Percentiles rank a stretch among this genome's conserved stretches.
Conservation (phyloP, 495 filamentous ascomycete genomes). For the Penicillium dipodomyicola region DNA sequence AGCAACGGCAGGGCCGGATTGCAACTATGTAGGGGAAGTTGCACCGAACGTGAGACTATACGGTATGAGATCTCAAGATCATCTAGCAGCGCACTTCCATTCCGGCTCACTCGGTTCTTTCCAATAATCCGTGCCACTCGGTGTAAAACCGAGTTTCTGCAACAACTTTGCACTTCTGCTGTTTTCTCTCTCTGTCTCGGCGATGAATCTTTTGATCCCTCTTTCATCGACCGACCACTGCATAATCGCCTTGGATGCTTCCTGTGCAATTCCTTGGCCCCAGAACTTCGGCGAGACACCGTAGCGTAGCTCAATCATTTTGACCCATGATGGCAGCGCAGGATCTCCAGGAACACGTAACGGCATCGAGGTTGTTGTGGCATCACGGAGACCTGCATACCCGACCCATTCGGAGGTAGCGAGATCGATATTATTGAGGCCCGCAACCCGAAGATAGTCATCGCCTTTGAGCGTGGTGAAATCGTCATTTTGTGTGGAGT, state of each 20-base stretch:
- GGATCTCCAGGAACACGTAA: conserved; percentile 16
- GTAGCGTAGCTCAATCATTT: conserved; percentile 31
- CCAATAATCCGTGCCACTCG: conserved; percentile 30
- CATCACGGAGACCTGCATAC: conserved; percentile 31
- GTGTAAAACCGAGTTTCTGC: conserved; percentile 25
- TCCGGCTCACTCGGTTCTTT: conserved; percentile 28
- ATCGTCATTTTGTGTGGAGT: neutral
- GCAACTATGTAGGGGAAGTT: neutral
- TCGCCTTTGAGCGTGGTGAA: conserved; percentile 2
- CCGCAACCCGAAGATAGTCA: neutral
- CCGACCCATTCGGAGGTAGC: conserved; percentile 24
- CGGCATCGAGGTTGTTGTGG: conserved; percentile 25
- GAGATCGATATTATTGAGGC: neutral
- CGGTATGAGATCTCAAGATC: neutral
- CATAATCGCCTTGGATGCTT: conserved; percentile 24
- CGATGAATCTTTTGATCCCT: conserved; percentile 30
- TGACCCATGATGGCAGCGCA: conserved; percentile 21
- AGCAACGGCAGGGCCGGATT: neutral
- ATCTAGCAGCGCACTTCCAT: conserved; percentile 18
- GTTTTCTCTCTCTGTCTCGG: conserved; percentile 29
- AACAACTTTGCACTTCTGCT: conserved; percentile 21
- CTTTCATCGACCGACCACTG: conserved; percentile 18
- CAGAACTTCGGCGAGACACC: conserved; percentile 23
- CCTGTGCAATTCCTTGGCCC: conserved; percentile 24
- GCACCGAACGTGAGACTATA: no score